phyloP scores from a whole-genome alignment of 805 yeast species.

The Ogataea populi-albae region DNA sequence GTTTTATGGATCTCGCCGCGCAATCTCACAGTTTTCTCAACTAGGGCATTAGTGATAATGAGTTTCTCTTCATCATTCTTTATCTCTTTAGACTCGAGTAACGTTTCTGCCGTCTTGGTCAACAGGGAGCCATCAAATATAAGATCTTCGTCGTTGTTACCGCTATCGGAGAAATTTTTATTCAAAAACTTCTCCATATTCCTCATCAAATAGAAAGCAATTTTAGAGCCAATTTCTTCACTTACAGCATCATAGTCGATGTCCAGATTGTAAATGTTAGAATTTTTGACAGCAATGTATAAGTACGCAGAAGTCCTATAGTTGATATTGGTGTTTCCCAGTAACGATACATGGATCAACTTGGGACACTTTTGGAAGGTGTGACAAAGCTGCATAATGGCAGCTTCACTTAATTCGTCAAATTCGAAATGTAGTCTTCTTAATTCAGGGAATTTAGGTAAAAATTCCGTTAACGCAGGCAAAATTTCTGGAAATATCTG shows the following conservation, averaged over 20 bases:
- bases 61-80: conserved; percentile 37
- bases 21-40: conserved; percentile 48
- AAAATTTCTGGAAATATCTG: conserved; percentile 50
- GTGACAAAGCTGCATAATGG: conserved; percentile 47
- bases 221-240: conserved; percentile 51
- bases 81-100: conserved; percentile 42
- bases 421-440: conserved; percentile 55
- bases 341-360: conserved; percentile 50
- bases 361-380: conserved; percentile 46
- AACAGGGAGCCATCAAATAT: conserved; percentile 73
- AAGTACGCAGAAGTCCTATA: conserved; percentile 45
- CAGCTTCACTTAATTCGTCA: conserved; percentile 45
- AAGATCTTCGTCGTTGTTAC: conserved; percentile 48
- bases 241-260: conserved; percentile 51
- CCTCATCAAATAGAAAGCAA: conserved; percentile 55
- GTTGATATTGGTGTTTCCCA: conserved; percentile 48
- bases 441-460: conserved; percentile 45
- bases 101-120: conserved; percentile 69
- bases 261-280: conserved; percentile 50
- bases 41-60: conserved; percentile 47
- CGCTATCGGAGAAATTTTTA: conserved; percentile 24
- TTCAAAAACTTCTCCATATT: conserved; percentile 50
- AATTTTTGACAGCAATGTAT: conserved; percentile 48
- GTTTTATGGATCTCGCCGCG: conserved; percentile 50
- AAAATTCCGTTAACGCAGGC: conserved; percentile 39